Evolutionary conservation across 306 rosid genomes (phyloP), one percentile per base, ranked within the genome.

Genomic region (Betula pendula): DNA sequence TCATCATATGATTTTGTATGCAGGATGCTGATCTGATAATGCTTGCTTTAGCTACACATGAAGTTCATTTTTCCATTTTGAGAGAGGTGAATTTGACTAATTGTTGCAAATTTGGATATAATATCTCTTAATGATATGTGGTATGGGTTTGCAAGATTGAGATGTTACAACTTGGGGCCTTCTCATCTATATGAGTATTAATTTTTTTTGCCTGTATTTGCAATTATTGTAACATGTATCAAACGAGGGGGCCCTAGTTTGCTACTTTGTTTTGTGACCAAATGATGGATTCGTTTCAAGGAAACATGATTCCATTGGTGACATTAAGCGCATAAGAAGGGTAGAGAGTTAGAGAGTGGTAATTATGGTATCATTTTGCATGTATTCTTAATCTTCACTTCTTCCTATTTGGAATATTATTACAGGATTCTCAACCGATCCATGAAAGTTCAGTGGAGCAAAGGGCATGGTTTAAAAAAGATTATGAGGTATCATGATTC

Each of bases 11-110:
- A 8, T 20, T 15, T 20, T 66, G 42, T 17, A 17, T 80, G 79
- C 87, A 91, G 96, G 93, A 91, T 63, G 91, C 89, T 0, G 93
- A 87, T 77, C 83, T 89, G 0, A 82, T 91, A 38, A 84, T 91
- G 90, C 77, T 91, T 0, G 87, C 89, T 2, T 16, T 89, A 81
- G 83, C 89, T 1, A 70, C 89, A 0, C 96, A 89, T 43, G 96
- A 91, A 62, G 80, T 88, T 1, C 90, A 89, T 50, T 87, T 91
- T 80, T 89, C 96, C 10, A 85, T 91, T 14, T 2, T 91, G 29
- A 77, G 93, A 85, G 96, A 91, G 93, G 93, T 87, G 20, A 5
- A 29, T 53, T 22, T 59, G 27, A 29, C 8, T 25, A 29, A 33
- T 2, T 27, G 13, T 33, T 22, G 2, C 19, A 60, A 7, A 31